phyloP scores from a whole-genome alignment of 2,329 filamentous ascomycete species.

The Aspergillus aculeatinus region DNA sequence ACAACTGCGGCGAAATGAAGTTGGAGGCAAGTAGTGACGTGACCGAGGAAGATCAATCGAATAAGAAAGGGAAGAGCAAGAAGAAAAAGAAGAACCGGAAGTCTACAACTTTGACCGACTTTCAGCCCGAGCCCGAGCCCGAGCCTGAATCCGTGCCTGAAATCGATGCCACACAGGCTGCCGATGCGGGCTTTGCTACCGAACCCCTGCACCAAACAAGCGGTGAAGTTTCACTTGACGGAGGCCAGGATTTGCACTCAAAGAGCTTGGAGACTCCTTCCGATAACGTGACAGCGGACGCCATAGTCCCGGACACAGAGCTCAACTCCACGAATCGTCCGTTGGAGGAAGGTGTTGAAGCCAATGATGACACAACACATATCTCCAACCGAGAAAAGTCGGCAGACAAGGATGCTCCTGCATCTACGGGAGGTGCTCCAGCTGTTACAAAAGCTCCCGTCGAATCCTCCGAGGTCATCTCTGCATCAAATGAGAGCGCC shows the following conservation, averaged over 20 bases:
- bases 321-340: slow-evolving; percentile 7
- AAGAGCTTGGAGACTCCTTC: slow-evolving; percentile 8
- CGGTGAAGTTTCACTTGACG: slow-evolving; percentile 14
- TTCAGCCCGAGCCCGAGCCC: slow-evolving; percentile 11
- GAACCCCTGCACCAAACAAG: slow-evolving; percentile 19
- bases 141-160: slow-evolving; percentile 11
- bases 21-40: slow-evolving; percentile 14
- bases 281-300: slow-evolving; percentile 6
- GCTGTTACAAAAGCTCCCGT: slow-evolving; percentile 6
- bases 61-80: slow-evolving; percentile 20
- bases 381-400: slow-evolving; percentile 11
- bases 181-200: background rate
- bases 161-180: background rate
- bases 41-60: slow-evolving; percentile 13
- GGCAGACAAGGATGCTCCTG: slow-evolving; percentile 1
- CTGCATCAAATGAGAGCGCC: background rate
- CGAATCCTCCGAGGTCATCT: background rate
- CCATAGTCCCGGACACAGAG: slow-evolving; percentile 1
- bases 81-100: slow-evolving; percentile 26
- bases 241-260: slow-evolving; percentile 5
- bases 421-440: background rate
- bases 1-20: background rate
- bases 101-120: slow-evolving; percentile 13
- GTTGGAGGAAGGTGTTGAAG: slow-evolving; percentile 19
- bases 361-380: slow-evolving; percentile 24